Base-by-base conservation (phyloP, 345 rosid genomes). In the Aegle marmelos region DNA sequence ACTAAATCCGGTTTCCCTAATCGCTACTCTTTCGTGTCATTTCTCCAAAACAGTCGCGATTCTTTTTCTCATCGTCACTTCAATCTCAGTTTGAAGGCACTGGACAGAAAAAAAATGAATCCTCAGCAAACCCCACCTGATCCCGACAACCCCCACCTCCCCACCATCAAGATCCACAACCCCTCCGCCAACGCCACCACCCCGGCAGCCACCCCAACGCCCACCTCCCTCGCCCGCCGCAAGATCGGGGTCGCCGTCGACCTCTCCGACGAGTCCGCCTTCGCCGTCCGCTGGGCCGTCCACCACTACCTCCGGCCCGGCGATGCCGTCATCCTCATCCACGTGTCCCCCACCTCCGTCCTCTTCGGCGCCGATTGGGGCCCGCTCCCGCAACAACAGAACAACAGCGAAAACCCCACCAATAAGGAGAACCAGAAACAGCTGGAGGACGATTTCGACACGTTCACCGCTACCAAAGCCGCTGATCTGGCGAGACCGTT, bases 321-420 rank as follows among this genome's bases (percentile, higher is more conserved):
- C 0, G 98, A 96, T 75, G 95, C 95, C 57, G 97, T 94, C 81
- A 80, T 96, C 82, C 90, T 96, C 70, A 91, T 96, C 87, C 99
- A 96, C 80, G 99, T 96, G n/a, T 89, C 97, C 56, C 97, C 99
- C 8, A 96, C 99, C 71, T 92, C 97, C 79, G 95, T 92, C 45
- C 95, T 96, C 68, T 94, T 87, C 80, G 99, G 99, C 72, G 99
- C 99, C 66, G 99, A 96, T 72, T 96, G 99, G 98, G 99, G 98
- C 45, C 97, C 98, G 2, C 91, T 91, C 30, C 91, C 97, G 71
- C 88, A 82, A 82, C 88, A 82, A 28, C 82, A 78, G 57, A 53
- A 17, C 7, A 17, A 17, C 7, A 53, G 57, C 57, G 57, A 53
- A 45, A 45, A 45, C 50, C 4, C 50, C 16, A 1, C 50, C 48